These are phyloP conservation scores for Hymenoscyphus fraxineus DNA, from an alignment of 2,329 filamentous ascomycete species.

Conservation along the genomic window DNA sequence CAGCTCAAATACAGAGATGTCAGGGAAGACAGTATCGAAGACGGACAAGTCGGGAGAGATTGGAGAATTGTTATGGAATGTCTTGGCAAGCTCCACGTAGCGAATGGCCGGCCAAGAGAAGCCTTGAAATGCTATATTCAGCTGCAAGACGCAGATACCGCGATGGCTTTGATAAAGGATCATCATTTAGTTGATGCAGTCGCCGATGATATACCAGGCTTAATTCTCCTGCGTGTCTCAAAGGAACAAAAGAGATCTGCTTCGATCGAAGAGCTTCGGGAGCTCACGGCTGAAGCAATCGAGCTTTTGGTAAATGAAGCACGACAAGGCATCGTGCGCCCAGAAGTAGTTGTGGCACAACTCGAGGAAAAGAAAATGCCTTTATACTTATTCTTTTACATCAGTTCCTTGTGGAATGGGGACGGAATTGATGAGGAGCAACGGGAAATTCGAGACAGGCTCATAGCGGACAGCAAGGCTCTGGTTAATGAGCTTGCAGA, in stretches of 20 bases:
- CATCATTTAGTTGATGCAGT: constrained; percentile 88
- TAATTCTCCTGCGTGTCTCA: constrained; percentile 82
- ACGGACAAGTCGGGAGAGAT: constrained; percentile 68
- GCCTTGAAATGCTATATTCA: constrained; percentile 86
- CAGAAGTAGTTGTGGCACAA: constrained; percentile 73
- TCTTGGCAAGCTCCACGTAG: constrained; percentile 79
- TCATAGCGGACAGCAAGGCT: constrained; percentile 57
- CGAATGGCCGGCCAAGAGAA: constrained; percentile 75
- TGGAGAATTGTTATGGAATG: constrained; percentile 89
- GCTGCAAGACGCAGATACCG: constrained; percentile 85
- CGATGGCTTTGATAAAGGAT: constrained; percentile 80
- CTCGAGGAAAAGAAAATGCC: constrained; percentile 63
- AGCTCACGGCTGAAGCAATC: constrained; percentile 78
- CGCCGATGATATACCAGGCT: constrained; percentile 81
- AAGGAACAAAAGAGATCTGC: constrained; percentile 64
- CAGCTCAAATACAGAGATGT: constrained; percentile 75
- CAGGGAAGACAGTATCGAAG: constrained; percentile 70
- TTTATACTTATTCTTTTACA: constrained; percentile 87
- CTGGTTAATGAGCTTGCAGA: constrained; percentile 86
- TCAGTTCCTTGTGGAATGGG: constrained; percentile 80
- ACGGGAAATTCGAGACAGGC: constrained; percentile 52
- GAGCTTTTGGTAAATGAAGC: constrained; percentile 86
- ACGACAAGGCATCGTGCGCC: constrained; percentile 78
- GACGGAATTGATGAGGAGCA: constrained; percentile 56
- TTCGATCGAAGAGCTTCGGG: constrained; percentile 67